Evolutionary conservation across 2,329 filamentous ascomycete genomes (phyloP).

Genomic region (Lachnellula suecica): DNA sequence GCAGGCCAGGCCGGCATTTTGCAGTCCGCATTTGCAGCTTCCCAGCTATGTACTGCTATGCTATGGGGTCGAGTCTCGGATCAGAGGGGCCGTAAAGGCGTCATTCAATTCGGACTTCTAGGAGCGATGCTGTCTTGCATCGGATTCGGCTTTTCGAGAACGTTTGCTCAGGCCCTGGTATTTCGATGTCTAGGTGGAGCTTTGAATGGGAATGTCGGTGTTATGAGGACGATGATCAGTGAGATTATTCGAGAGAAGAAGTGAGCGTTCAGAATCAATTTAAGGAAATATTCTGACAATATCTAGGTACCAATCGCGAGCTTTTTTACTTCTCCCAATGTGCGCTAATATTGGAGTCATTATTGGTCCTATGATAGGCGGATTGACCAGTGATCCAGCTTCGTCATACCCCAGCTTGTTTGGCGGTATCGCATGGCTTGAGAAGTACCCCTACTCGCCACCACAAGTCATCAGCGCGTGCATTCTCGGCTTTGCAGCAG

Average conservation of each 20-base stretch:
- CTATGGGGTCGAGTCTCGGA: constrained; percentile 66
- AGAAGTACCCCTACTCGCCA: constrained; percentile 44
- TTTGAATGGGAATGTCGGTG: constrained; percentile 71
- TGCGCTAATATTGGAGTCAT: constrained; percentile 62
- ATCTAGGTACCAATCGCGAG: constrained; percentile 38
- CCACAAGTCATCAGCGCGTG: constrained; percentile 41
- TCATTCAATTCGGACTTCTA: constrained; percentile 64
- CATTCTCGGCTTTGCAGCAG: constrained; percentile 32
- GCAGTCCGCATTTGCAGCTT: constrained; percentile 63
- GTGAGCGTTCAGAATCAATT: constrained; percentile 33
- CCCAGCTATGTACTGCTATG: constrained; percentile 68
- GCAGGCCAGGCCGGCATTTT: constrained; percentile 68
- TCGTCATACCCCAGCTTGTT: constrained; percentile 37
- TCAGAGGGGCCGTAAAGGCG: constrained; percentile 54
- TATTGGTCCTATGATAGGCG: constrained; percentile 42
- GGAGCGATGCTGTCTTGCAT: constrained; percentile 63
- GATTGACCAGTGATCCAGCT: constrained; percentile 44
- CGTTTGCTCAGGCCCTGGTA: constrained; percentile 59
- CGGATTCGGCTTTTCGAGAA: constrained; percentile 67
- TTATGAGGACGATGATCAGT: constrained; percentile 73
- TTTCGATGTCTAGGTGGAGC: constrained; percentile 60
- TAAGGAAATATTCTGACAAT: constrained; percentile 1
- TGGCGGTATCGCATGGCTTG: constrained; percentile 40
- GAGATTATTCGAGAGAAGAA: constrained; percentile 72
- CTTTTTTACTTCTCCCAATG: constrained; percentile 52